phyloP scores from a whole-genome alignment of 345 rosid genomes.

The Gynandropsis gynandra region DNA sequence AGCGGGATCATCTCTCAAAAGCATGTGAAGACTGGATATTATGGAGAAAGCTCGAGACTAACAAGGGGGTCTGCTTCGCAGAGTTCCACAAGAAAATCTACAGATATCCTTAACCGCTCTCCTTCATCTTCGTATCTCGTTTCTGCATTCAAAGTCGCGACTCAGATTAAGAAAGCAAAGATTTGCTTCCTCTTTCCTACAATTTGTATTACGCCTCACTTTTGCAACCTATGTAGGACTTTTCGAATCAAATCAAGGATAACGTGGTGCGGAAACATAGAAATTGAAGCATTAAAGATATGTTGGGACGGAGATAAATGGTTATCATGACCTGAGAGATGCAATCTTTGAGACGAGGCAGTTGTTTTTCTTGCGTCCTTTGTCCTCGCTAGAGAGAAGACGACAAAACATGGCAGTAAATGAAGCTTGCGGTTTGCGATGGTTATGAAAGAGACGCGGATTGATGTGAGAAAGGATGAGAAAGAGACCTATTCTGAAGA shows the following conservation, averaged over 20 bases:
- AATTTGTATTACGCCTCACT: no score
- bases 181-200: no score
- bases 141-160: constrained; percentile 39
- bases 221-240: neutral
- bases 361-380: constrained; percentile 35
- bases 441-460: neutral
- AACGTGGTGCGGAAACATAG: constrained; percentile 2
- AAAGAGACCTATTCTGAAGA: constrained; percentile 72
- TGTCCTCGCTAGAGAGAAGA: constrained; percentile 42
- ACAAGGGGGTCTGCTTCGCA: constrained; percentile 46
- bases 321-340: constrained; percentile 34
- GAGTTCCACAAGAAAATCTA: constrained; percentile 73
- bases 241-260: neutral
- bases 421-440: constrained; percentile 1
- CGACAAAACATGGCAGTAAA: constrained; percentile 19
- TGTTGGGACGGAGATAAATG: neutral
- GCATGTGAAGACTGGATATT: constrained; percentile 5
- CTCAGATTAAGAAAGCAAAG: constrained; percentile 3
- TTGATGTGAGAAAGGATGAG: neutral
- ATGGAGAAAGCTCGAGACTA: constrained; percentile 23
- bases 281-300: constrained; percentile 10
- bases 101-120: constrained; percentile 64
- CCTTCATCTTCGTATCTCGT: constrained; percentile 42
- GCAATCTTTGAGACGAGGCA: constrained; percentile 28
- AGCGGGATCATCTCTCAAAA: constrained; percentile 6